These are phyloP conservation scores for Yarrowia galli DNA, from an alignment of 1,139 yeast species.

Conservation along the genomic window DNA sequence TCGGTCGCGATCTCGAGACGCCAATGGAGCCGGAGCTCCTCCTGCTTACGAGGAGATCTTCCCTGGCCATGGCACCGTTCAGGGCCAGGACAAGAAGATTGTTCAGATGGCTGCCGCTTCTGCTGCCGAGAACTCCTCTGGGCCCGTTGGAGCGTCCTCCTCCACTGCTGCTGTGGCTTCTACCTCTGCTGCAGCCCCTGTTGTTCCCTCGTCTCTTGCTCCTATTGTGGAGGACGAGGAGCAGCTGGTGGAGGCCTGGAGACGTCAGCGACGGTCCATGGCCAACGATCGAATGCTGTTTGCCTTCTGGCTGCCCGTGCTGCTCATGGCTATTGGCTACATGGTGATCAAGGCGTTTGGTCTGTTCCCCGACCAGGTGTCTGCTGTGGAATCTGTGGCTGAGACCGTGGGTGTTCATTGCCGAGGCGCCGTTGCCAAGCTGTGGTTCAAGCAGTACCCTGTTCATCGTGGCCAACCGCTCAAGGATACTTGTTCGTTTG, in stretches of 20 bases:
- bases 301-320: slow-evolving; percentile 72
- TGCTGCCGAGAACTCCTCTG: slow-evolving; percentile 24
- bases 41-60: slow-evolving; percentile 86
- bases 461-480: slow-evolving; percentile 3
- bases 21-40: slow-evolving; percentile 44
- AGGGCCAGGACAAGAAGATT: slow-evolving; percentile 31
- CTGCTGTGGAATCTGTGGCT: slow-evolving; percentile 24
- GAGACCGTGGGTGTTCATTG: slow-evolving; percentile 23
- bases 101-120: slow-evolving; percentile 26
- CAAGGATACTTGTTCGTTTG: slow-evolving; percentile 25
- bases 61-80: slow-evolving; percentile 54
- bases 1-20: slow-evolving; percentile 17
- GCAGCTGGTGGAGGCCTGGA: slow-evolving; percentile 46
- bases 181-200: slow-evolving; percentile 37
- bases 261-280: slow-evolving; percentile 59
- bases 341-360: slow-evolving; percentile 39
- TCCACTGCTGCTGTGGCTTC: slow-evolving; percentile 12
- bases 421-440: slow-evolving; percentile 30
- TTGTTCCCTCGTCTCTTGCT: slow-evolving; percentile 39
- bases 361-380: slow-evolving; percentile 28
- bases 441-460: slow-evolving; percentile 35
- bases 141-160: slow-evolving; percentile 31
- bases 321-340: slow-evolving; percentile 44
- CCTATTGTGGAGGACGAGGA: slow-evolving; percentile 44
- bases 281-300: slow-evolving; percentile 85